phyloP scores from a whole-genome alignment of 2,329 filamentous ascomycete species.

The Venturia carpophila region DNA sequence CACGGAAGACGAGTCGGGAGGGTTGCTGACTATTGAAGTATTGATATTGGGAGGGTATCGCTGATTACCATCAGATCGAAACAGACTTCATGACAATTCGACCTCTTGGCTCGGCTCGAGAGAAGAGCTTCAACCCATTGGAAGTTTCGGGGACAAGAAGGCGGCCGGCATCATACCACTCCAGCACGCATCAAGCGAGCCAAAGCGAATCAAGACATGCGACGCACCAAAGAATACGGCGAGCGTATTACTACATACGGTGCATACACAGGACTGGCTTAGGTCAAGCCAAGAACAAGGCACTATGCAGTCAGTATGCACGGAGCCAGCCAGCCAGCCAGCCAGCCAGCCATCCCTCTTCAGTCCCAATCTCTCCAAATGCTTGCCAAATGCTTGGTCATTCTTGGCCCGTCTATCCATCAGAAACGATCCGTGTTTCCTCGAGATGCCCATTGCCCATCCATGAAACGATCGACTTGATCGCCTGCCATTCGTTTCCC shows the following conservation, averaged over 20 bases:
- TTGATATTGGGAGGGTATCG: too few relatives aligned
- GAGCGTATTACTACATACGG: too few relatives aligned
- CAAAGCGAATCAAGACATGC: neutral
- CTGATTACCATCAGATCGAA: neutral
- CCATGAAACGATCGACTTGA: slow-evolving; percentile 1
- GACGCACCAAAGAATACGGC: too few relatives aligned
- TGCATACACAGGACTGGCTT: too few relatives aligned
- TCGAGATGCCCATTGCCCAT: neutral
- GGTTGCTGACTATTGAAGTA: too few relatives aligned
- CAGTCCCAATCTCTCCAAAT: neutral
- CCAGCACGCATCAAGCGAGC: neutral
- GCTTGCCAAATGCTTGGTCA: slow-evolving; percentile 1
- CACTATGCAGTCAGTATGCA: neutral
- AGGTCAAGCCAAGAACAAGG: neutral
- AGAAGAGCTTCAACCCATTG: too few relatives aligned
- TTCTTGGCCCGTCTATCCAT: slow-evolving; percentile 6
- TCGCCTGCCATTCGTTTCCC: neutral
- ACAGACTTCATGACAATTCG: slow-evolving; percentile 7
- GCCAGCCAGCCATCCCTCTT: neutral
- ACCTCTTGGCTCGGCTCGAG: neutral
- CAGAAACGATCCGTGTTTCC: slow-evolving; percentile 9
- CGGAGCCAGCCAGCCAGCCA: neutral
- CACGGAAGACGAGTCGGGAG: slow-evolving; percentile 4
- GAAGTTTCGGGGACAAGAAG: too few relatives aligned
- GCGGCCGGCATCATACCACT: too few relatives aligned